Conservation (phyloP, 129 eudicot genomes). For the Dittrichia graveolens region DNA sequence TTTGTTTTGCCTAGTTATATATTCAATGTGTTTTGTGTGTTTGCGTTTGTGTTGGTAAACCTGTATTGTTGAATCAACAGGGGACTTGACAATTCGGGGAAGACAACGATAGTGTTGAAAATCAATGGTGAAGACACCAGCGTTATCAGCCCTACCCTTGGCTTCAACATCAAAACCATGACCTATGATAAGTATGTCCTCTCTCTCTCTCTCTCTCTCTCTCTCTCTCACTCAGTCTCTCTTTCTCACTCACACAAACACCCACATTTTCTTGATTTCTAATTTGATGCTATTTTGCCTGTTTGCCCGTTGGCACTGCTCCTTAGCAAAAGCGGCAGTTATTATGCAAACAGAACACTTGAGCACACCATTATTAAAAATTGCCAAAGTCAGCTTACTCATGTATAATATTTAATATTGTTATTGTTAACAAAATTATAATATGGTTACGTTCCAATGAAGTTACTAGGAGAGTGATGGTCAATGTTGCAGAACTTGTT, state of each 20-base stretch:
- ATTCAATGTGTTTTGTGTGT: neutral
- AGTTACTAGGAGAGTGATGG: slow-evolving; percentile 2
- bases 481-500: no score
- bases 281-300: neutral
- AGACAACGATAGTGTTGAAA: slow-evolving; percentile 90
- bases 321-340: neutral
- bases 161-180: slow-evolving; percentile 94
- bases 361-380: neutral
- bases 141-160: slow-evolving; percentile 89
- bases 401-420: neutral
- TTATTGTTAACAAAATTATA: neutral
- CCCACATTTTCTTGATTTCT: neutral
- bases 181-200: slow-evolving; percentile 60
- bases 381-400: neutral
- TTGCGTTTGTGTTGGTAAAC: neutral
- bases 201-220: slow-evolving; percentile 17
- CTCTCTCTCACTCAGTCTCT: neutral
- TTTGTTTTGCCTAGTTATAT: neutral
- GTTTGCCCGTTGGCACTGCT: slow-evolving; percentile 3
- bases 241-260: neutral
- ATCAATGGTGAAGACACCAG: slow-evolving; percentile 97
- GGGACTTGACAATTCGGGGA: slow-evolving; percentile 94
- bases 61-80: slow-evolving; percentile 38
- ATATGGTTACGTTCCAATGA: neutral
- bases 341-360: neutral